Base-by-base conservation (phyloP, 2,329 filamentous ascomycete genomes). In the Fusarium miscanthi region DNA sequence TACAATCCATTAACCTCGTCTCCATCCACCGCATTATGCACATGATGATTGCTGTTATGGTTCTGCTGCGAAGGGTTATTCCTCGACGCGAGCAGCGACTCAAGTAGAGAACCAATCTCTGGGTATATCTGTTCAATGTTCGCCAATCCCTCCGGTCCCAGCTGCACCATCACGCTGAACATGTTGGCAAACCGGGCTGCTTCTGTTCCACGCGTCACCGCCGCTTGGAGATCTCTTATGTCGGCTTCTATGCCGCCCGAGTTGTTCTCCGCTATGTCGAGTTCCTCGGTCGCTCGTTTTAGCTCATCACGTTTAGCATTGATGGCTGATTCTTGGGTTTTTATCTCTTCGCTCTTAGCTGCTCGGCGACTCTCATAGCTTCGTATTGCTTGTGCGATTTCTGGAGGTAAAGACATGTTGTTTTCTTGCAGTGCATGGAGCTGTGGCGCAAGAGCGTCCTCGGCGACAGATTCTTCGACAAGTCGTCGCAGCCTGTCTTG, bases 121-220 rank as follows among this genome's bases (percentile, higher is more conserved):
- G 76, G 76, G 74, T 78, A 78, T 76, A 78, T 77, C 41, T 74
- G 69, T 71, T 78, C 76, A 59, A 78, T 76, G 49, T 66, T 76
- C 35, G 73, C 74, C 42, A 78, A 45, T 19, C 76, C 76, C 46
- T 73, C 73, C 7, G 76, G 76, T 9, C 76, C 76, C 33, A 78
- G 40, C 56, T 75, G 76, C 52, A 78, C 76, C 65, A 78, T 70
- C 8, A 76, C 68, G 61, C 76, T 67, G 54, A 78, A 77, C 74
- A 78, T 76, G 61, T 70, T 66, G 48, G 76, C 73, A 51, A 77
- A 63, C 38, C 76, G 62, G 30, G 72, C 63, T 52, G 76, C 76
- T 61, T 78, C 76, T 12, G 67, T 78, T 13, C 72, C 70, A 5
- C 74, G 73, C 23, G 65, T 76, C 3, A 77, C 68, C 3, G 66